Percentiles rank a stretch among this genome's conserved stretches.
phyloP scores from a whole-genome alignment of 2,329 filamentous ascomycete species.

The Hypoxylon sp. region DNA sequence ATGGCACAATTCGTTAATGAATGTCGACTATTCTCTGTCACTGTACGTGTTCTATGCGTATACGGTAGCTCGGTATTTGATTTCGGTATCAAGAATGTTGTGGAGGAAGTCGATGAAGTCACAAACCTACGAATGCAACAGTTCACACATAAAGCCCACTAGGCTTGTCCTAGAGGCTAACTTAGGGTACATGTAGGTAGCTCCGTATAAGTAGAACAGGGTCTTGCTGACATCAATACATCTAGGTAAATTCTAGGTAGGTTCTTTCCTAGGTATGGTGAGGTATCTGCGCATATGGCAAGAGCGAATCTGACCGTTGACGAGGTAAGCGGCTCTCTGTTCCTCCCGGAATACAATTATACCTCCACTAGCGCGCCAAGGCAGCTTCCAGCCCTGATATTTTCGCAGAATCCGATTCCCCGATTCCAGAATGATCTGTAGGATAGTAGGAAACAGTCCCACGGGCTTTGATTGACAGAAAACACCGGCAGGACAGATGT shows the following conservation, averaged over 20 bases:
- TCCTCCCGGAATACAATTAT: neutral
- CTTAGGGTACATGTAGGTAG: too few species aligned
- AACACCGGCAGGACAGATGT: too few species aligned
- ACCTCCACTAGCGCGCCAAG: neutral
- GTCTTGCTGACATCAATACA: neutral
- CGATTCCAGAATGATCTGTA: too few species aligned
- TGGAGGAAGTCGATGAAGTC: neutral
- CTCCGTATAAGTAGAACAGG: neutral
- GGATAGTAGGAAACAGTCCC: too few species aligned
- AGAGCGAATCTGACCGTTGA: neutral
- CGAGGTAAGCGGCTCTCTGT: neutral
- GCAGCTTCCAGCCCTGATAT: too few species aligned
- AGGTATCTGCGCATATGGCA: neutral
- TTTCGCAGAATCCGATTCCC: too few species aligned
- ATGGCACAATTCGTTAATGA: neutral
- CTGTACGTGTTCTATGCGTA: neutral
- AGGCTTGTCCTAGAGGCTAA: neutral
- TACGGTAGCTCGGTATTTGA: neutral
- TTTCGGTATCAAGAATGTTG: neutral
- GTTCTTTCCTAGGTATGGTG: conserved; percentile 1
- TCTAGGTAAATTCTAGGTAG: too few species aligned
- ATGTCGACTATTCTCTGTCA: neutral
- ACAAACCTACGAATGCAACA: too few species aligned
- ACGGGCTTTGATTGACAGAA: too few species aligned
- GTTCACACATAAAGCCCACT: neutral